phyloP scores from a whole-genome alignment of 73 alveolate species.

The Paramecium octaurelia region DNA sequence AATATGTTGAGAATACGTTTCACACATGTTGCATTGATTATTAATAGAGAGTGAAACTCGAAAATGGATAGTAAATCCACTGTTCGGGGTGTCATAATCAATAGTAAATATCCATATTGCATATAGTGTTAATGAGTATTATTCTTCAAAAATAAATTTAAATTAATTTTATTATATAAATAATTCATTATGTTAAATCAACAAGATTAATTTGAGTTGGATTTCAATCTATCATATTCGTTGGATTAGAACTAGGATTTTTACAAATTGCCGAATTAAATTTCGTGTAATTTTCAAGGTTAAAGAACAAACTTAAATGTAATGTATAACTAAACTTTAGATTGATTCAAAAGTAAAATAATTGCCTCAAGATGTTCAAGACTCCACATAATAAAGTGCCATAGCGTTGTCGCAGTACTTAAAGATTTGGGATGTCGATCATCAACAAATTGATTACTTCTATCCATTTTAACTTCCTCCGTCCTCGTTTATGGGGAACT shows the following conservation, averaged over 20 bases:
- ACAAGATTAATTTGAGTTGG: background rate
- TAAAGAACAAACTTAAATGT: background rate
- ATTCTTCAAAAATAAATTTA: no score
- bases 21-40: no score
- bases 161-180: no score
- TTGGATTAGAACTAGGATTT: background rate
- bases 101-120: background rate
- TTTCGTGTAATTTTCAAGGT: background rate
- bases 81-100: no score
- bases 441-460: background rate
- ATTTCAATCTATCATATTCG: background rate
- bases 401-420: background rate
- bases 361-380: background rate
- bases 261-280: background rate
- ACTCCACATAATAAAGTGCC: background rate
- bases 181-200: background rate
- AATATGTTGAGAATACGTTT: background rate
- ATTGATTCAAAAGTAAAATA: background rate
- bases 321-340: background rate
- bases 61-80: no score
- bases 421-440: background rate
- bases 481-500: background rate
- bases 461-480: background rate
- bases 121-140: no score
- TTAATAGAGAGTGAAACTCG: no score